Base-by-base conservation (phyloP, 108 stramenopile genomes). In the Aurantiochytrium sp. region DNA sequence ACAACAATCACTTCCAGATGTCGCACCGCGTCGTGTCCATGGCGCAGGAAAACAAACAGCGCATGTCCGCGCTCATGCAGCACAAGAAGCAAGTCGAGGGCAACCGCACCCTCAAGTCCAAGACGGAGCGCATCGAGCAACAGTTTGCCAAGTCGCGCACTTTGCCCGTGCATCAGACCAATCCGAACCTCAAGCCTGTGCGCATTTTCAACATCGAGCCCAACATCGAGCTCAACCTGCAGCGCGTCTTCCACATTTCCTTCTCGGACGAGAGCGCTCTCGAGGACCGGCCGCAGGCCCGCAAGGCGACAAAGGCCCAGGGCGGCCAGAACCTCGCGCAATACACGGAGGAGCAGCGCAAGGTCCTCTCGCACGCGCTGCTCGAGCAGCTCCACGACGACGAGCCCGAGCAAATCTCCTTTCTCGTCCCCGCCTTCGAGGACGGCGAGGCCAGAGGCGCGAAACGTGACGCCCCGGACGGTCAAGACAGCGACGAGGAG, bases 131-230 rank as follows among this genome's bases (percentile, higher is more conserved):
- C 12, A 81, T 81, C 30, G 73, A 81, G 30, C 19, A 41, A 6
- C 45, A 41, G 39, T 81, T 81, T 24, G 73, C 39, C 21, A 27
- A 22, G 42, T 6, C 73, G 0, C 73, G 73, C 24, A 81, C 39
- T 3, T 24, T 81, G 6, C 73, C 73, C 6, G 42, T 48, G 45
- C 73, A 81, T 42, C 73, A 41, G 45, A 39, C 73, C 6, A 81
- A 81, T 24, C 73, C 73, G 42, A 48, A 24, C 42, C 73, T 81
- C 45, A 41, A 81, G 30, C 73, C 73, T 12, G 73, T 81, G 42
- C 39, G 45, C 39, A 48, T 81, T 24, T 81, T 81, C 24, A 81
- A 81, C 73, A 81, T 81, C 45, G 42, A 48, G 73, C 73, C 73
- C 30, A 12, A 81, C 32, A 41, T 81, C 17, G 73, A 81, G 39